Base-by-base conservation (phyloP, 352 stramenopile genomes). In the Blastocystis sp. region DNA sequence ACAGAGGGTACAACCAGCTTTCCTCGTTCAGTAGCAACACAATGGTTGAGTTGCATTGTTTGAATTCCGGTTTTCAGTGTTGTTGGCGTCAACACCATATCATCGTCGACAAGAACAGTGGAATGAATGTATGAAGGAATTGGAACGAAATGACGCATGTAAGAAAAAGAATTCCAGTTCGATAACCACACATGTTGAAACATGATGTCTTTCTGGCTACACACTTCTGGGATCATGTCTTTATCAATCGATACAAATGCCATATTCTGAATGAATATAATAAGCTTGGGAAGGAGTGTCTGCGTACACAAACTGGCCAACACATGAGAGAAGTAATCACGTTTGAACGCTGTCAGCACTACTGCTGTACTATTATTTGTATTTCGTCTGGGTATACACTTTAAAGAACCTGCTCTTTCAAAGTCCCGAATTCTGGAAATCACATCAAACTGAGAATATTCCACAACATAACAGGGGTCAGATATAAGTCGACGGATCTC, bases 81-180 rank as follows among this genome's bases (percentile, higher is more conserved):
- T 2, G 15, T 68, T 17, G 1, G 35, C 13, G 51, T 84, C 27
- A 84, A 40, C 37, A 66, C 27, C 73, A 64, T 58, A 40, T 84
- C 56, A 48, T 84, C 56, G 0, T 84, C 56, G 24, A 84, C 53
- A n/a, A 69, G 35, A n/a, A 48, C 48, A n/a, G 56, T 84, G 1
- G 57, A 57, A 48, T 64, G 73, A 22, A 84, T 84, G 24, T 15
- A 19, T 1, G 51, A 54, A 6, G 56, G 56, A 33, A 66, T 51
- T 7, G 53, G 53, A 13, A 69, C 33, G 27, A 56, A 84, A 44
- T 69, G 73, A 11, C 51, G 24, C 56, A 84, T 84, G 35, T 68
- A 84, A 24, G 42, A 84, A 42, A 56, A 84, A 24, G 27, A 68
- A 57, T 84, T 84, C 73, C 73, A 84, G 53, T 84, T 84, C 1